Base-by-base conservation (phyloP, 1,284 basidiomycete genomes). In the Pyrrhoderma lamaoense region DNA sequence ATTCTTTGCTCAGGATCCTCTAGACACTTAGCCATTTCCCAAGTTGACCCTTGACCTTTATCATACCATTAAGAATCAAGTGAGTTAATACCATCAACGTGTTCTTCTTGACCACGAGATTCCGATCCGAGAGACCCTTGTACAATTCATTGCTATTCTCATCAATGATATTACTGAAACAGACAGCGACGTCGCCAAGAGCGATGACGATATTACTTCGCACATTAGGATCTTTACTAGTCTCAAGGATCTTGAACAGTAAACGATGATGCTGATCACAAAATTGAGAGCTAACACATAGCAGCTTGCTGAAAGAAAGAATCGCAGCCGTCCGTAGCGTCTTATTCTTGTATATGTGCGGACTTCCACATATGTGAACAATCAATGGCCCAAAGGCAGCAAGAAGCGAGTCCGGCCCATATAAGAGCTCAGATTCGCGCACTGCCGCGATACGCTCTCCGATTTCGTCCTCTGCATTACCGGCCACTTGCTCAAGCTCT, bases 11-110 rank as follows among this genome's bases (percentile, higher is more conserved):
- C 95, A n/a, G 80, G 74, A 67, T 99, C 94, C 67, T 98, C 93
- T 18, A 99, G 70, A 63, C 95, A 99, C 70, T 99, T 99, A 31
- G 95, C 96, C 93, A 99, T 97, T 74, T 98, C 96, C 96, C 95
- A 2, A 98, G 74, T 66, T 99, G 95, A 1, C 96, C 96, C 68
- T 99, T 99, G 63, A 98, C 95, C 68, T 99, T 99, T 74, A 97
- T 92, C 95, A 98, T 98, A 1, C 95, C 95, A 63, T 98, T 98
- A 56, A 98, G 70, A 63, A 99, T 99, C 56, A 99, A 70, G 68
- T 99, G 94, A 2, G 95, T 98, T 54, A 99, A 75, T 44, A 99
- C 95, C 95, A 99, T 99, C 45, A 99, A 77, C 40, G 95, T 97
- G 69, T 98, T 97, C 75, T 99, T 98, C 82, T 98, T 99, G 56